Conservation (phyloP, 2,329 filamentous ascomycete genomes). For the Dactylonectria estremocensis region DNA sequence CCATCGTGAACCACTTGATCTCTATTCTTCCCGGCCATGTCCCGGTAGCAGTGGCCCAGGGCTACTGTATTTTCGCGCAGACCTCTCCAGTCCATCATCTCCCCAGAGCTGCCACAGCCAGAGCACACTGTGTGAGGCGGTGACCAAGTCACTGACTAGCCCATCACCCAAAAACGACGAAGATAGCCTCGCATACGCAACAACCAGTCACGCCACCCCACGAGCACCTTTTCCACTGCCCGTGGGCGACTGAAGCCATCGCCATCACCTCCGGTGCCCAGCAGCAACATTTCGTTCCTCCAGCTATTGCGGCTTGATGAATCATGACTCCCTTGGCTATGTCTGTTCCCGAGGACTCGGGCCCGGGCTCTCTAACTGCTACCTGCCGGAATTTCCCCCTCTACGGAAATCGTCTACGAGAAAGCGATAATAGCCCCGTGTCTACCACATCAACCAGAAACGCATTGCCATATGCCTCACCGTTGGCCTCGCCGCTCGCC, state of each 20-base stretch:
- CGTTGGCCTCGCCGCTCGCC: conserved; percentile 37
- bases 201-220: conserved; percentile 33
- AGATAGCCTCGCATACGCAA: conserved; percentile 30
- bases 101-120: conserved; percentile 35
- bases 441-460: conserved; percentile 31
- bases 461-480: conserved; percentile 35
- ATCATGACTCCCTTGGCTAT: conserved; percentile 43
- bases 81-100: conserved; percentile 28
- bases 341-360: conserved; percentile 39
- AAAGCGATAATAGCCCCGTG: conserved; percentile 37
- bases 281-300: conserved; percentile 41
- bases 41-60: conserved; percentile 47
- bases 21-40: conserved; percentile 36
- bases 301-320: conserved; percentile 16
- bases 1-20: conserved; percentile 29
- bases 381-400: conserved; percentile 44
- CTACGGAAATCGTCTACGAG: conserved; percentile 39
- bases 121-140: conserved; percentile 37
- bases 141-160: conserved; percentile 37
- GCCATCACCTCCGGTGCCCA: conserved; percentile 39
- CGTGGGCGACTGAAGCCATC: conserved; percentile 45
- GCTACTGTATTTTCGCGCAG: conserved; percentile 35
- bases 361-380: conserved; percentile 24
- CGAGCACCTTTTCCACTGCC: conserved; percentile 32
- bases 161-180: conserved; percentile 32